A percentile compares a stretch with the other conserved stretches of the same genome.
Evolutionary conservation across 1,139 yeast genomes (phyloP).

Genomic region (Chernovozyma aurita): DNA sequence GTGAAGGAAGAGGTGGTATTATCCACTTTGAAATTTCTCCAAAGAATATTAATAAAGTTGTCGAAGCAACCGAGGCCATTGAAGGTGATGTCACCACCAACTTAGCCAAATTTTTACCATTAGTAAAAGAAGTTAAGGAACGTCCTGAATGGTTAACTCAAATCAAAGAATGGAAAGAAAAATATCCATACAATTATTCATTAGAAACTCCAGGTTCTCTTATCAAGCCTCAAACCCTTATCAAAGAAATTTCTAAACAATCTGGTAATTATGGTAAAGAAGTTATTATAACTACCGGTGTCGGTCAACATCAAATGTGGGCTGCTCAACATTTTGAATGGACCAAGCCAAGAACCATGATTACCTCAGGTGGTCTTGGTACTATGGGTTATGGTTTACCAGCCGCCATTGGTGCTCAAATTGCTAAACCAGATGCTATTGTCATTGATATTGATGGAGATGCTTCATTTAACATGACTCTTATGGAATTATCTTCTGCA

Average conservation of each 20-base stretch:
- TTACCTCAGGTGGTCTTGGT: constrained; percentile 97
- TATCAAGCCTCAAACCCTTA: constrained; percentile 91
- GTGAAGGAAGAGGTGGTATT: constrained; percentile 89
- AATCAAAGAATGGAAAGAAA: constrained; percentile 76
- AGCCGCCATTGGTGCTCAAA: constrained; percentile 97
- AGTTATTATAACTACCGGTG: constrained; percentile 93
- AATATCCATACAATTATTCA: constrained; percentile 82
- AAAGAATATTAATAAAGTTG: constrained; percentile 95
- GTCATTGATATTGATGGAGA: constrained; percentile 98
- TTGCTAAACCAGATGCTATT: constrained; percentile 89
- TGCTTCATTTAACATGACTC: constrained; percentile 96
- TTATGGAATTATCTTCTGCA: constrained; percentile 88
- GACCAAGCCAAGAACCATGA: constrained; percentile 86
- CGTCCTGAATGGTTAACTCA: constrained; percentile 79
- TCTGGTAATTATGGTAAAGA: constrained; percentile 64
- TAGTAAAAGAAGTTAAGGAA: constrained; percentile 52
- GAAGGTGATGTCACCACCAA: constrained; percentile 93
- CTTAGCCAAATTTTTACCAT: constrained; percentile 67
- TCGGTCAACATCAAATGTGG: constrained; percentile 99
- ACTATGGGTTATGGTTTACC: constrained; percentile 99
- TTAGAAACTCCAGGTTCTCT: constrained; percentile 71
- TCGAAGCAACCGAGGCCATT: constrained; percentile 92
- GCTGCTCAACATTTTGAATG: constrained; percentile 97
- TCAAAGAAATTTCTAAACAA: constrained; percentile 71
- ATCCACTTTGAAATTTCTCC: constrained; percentile 94